phyloP scores from a whole-genome alignment of 805 yeast species.

The Kuraishia cidri region DNA sequence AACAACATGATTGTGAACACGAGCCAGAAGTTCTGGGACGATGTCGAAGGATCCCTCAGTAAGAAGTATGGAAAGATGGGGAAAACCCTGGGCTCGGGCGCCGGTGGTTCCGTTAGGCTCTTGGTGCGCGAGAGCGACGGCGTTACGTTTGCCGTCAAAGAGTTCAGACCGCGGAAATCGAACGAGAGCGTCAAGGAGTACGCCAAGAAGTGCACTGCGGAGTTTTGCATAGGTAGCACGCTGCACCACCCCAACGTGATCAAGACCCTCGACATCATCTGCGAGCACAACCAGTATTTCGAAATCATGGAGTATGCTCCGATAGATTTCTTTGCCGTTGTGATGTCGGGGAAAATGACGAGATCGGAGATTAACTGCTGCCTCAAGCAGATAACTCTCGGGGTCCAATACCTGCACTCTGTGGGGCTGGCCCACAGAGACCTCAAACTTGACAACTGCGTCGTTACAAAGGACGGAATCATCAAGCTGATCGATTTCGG shows the following conservation, averaged over 20 bases:
- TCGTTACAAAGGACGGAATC: slow-evolving; percentile 63
- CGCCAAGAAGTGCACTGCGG: slow-evolving; percentile 84
- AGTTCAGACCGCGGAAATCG: slow-evolving; percentile 63
- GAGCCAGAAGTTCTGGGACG: slow-evolving; percentile 29
- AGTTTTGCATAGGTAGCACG: slow-evolving; percentile 78
- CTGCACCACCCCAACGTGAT: slow-evolving; percentile 76
- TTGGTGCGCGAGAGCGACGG: slow-evolving; percentile 61
- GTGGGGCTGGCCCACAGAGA: slow-evolving; percentile 81
- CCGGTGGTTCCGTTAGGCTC: slow-evolving; percentile 80
- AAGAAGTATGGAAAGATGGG: slow-evolving; percentile 69
- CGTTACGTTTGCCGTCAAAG: slow-evolving; percentile 75
- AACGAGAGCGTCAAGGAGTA: slow-evolving; percentile 69
- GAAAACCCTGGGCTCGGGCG: slow-evolving; percentile 74
- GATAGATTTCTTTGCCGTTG: slow-evolving; percentile 76
- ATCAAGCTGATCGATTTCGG: slow-evolving; percentile 79
- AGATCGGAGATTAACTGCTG: slow-evolving; percentile 79
- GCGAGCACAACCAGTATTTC: slow-evolving; percentile 60
- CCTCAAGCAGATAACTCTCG: slow-evolving; percentile 63
- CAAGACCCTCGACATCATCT: slow-evolving; percentile 66
- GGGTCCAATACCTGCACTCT: slow-evolving; percentile 65
- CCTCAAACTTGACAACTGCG: slow-evolving; percentile 77
- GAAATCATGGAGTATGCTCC: slow-evolving; percentile 87
- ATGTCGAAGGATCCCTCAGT: slow-evolving; percentile 41
- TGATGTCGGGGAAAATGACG: slow-evolving; percentile 78
- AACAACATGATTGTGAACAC: slow-evolving; percentile 29